Conservation (phyloP, 73 alveolate genomes). For the Effrenium voratum region DNA sequence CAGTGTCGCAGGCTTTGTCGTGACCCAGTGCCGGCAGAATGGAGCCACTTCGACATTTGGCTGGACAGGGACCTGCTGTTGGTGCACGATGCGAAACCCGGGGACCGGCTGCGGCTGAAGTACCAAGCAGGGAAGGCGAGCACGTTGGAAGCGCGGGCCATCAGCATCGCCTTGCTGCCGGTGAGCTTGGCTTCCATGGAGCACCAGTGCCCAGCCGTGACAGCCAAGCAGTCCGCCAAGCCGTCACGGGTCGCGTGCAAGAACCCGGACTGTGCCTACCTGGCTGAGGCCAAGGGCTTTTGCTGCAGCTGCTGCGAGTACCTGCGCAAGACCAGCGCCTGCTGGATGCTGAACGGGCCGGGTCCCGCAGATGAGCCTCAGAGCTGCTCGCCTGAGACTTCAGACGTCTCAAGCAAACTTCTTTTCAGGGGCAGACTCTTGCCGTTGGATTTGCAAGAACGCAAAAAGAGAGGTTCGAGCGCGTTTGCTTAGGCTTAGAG, state of each 20-base stretch:
- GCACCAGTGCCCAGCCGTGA: constrained; percentile 22
- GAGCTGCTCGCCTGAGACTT: not conserved
- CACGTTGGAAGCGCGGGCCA: constrained; percentile 20
- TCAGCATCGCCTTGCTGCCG: not conserved
- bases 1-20: constrained; percentile 22
- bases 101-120: constrained; percentile 1
- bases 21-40: constrained; percentile 1
- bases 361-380: not conserved
- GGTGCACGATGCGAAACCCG: constrained; percentile 55
- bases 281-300: not conserved
- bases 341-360: not conserved
- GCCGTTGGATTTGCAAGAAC: not conserved
- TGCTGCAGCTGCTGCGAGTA: not conserved
- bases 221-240: not conserved
- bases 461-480: not conserved
- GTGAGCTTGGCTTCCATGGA: not conserved
- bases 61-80: not conserved
- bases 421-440: not conserved
- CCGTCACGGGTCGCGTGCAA: not conserved
- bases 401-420: not conserved
- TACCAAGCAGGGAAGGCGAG: constrained; percentile 39
- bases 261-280: constrained; percentile 27
- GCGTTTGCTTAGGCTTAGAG: not conserved
- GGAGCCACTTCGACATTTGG: not conserved
- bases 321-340: not conserved